These are phyloP conservation scores for Hamiltosporidium tvaerminnensis DNA, from an alignment of 371 early-diverging fungal species.

Conservation along the genomic window DNA sequence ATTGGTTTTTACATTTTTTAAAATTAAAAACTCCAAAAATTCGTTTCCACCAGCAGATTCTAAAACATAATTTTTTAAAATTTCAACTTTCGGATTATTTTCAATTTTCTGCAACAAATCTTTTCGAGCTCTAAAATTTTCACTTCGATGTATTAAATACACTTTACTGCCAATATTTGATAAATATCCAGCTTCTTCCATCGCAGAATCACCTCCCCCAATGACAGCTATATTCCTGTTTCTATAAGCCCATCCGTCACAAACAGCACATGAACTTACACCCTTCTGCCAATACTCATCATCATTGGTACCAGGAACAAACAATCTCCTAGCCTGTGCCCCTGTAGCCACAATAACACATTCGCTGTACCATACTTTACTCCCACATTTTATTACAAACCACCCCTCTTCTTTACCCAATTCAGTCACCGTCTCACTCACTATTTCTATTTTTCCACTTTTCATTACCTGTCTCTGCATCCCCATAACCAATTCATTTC, in stretches of 20 bases:
- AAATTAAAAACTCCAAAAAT: constrained; percentile 15
- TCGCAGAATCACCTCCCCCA: constrained; percentile 95
- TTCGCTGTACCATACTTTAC: constrained; percentile 56
- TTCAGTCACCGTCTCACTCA: constrained; percentile 27
- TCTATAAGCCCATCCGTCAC: constrained; percentile 86
- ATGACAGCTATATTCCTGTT: constrained; percentile 71
- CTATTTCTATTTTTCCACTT: constrained; percentile 71
- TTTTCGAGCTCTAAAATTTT: constrained; percentile 77
- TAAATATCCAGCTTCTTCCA: constrained; percentile 85
- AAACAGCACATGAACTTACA: constrained; percentile 95
- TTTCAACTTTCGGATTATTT: constrained; percentile 67
- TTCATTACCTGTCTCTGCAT: constrained; percentile 71
- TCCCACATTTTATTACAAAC: constrained; percentile 25
- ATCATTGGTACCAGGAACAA: constrained; percentile 56
- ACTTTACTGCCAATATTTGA: constrained; percentile 72
- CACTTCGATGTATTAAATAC: constrained; percentile 76
- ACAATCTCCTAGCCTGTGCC: constrained; percentile 81
- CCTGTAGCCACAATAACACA: constrained; percentile 86
- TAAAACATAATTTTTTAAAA: constrained; percentile 71
- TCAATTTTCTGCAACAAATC: constrained; percentile 74
- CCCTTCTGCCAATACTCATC: constrained; percentile 76
- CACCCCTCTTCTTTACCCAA: constrained; percentile 24
- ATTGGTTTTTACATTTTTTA: constrained; percentile 50
- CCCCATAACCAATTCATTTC: constrained; percentile 50
- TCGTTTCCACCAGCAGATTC: constrained; percentile 68